phyloP scores from a whole-genome alignment of 805 yeast species.

The Candida ponderosae region DNA sequence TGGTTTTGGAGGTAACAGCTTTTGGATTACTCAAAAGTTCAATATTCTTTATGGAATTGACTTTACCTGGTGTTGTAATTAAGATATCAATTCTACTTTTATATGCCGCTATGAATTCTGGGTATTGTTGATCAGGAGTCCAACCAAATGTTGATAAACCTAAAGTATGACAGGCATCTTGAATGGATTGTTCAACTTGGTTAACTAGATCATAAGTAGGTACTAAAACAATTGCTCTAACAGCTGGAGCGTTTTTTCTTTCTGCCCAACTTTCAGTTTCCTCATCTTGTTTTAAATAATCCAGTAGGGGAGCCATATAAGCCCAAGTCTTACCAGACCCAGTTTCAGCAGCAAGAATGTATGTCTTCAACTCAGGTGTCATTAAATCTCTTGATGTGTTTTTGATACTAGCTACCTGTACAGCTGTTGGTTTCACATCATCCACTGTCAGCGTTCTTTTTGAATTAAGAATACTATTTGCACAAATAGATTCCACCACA shows the following conservation, averaged over 20 bases:
- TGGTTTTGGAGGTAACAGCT: slow-evolving; percentile 36
- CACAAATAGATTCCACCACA: slow-evolving; percentile 44
- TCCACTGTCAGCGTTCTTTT: slow-evolving; percentile 4
- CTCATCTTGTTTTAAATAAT: slow-evolving; percentile 52
- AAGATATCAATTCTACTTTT: slow-evolving; percentile 62
- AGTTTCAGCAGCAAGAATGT: slow-evolving; percentile 89
- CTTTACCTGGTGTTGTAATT: slow-evolving; percentile 79
- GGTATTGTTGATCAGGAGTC: slow-evolving; percentile 53
- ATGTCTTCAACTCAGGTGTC: slow-evolving; percentile 43
- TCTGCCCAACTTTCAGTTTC: slow-evolving; percentile 27
- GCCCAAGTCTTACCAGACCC: slow-evolving; percentile 98
- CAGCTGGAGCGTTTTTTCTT: slow-evolving; percentile 30
- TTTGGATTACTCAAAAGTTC: slow-evolving; percentile 28
- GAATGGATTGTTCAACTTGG: slow-evolving; percentile 53
- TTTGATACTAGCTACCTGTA: slow-evolving; percentile 69
- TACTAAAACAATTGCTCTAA: slow-evolving; percentile 68
- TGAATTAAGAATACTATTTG: slow-evolving; percentile 31
- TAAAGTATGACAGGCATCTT: slow-evolving; percentile 25
- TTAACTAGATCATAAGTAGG: slow-evolving; percentile 87
- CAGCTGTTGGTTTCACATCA: slow-evolving; percentile 55
- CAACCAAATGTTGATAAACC: slow-evolving; percentile 45
- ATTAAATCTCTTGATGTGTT: slow-evolving; percentile 22
- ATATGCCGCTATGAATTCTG: slow-evolving; percentile 39
- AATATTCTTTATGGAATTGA: slow-evolving; percentile 31
- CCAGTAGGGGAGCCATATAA: slow-evolving; percentile 68